Conservation (phyloP, 2,329 filamentous ascomycete species). For the Penicillium sclerotiorum region DNA sequence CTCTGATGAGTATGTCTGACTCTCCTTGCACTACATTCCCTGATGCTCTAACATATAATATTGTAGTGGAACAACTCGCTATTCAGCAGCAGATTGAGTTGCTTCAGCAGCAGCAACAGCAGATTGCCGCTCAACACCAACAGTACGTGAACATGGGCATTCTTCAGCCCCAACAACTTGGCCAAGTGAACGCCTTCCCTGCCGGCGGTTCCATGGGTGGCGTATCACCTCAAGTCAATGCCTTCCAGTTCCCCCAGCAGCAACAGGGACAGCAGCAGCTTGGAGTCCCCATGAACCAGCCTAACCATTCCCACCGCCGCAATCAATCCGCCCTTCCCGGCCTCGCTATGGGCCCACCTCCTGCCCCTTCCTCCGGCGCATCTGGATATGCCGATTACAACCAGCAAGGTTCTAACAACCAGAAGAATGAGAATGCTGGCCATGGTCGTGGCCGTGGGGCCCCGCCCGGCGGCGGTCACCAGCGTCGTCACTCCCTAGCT, state of each 20-base stretch:
- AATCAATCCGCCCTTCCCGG: conserved; percentile 97
- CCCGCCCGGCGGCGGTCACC: conserved; percentile 73
- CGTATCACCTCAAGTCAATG: conserved; percentile 71
- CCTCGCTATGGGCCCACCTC: conserved; percentile 86
- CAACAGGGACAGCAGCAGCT: conserved; percentile 63
- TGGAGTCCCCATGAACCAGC: conserved; percentile 72
- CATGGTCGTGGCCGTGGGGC: conserved; percentile 75
- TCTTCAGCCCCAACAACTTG: conserved; percentile 82
- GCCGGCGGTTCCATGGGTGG: conserved; percentile 70
- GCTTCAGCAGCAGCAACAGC: conserved; percentile 95
- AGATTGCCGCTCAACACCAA: conserved; percentile 93
- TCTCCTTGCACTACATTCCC: background rate
- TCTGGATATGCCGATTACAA: conserved; percentile 79
- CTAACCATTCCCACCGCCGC: conserved; percentile 87
- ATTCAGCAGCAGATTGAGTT: conserved; percentile 98
- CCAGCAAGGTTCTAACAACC: conserved; percentile 62
- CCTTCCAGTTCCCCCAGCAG: conserved; percentile 87
- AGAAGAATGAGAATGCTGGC: conserved; percentile 71
- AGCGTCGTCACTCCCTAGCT: conserved; percentile 90
- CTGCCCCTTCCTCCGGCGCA: conserved; percentile 85
- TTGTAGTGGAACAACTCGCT: conserved; percentile 88
- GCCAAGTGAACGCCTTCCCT: conserved; percentile 71
- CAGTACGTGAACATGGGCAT: conserved; percentile 98
- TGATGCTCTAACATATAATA: background rate
- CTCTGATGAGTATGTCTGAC: conserved; percentile 84